Evolutionary conservation across 495 filamentous ascomycete species (phyloP), one percentile per base, ranked within the genome.

Genomic region (Xylaria flabelliformis): DNA sequence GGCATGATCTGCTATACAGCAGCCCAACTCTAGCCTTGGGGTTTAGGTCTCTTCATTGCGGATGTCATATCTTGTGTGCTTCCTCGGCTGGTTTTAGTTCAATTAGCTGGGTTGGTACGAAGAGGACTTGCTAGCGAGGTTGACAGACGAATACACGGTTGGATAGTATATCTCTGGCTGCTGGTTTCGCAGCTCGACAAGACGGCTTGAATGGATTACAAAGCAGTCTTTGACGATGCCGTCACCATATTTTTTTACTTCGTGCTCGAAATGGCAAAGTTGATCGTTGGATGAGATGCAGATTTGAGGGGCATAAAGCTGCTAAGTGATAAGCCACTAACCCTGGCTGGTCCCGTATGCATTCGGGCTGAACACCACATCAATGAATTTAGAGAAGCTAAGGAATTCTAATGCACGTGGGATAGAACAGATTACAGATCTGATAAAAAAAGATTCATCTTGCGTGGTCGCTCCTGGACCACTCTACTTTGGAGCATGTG

Each of bases 381-480:
- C 19, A 24, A 51, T 51, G 48, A 51, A 3, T 21, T 51, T 51
- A 10, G n/a, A 21, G 12, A 24, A 21, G n/a, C 24, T 12, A 42
- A 63, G n/a, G 36, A 19, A 32, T 50, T 24, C 62, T 64, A 50
- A 50, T 34, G 41, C 62, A 64, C 61, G 61, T 64, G 61, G 61
- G 55, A 8, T 59, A 4, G 15, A 61, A 34, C 10, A 13, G 17
- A 39, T 61, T 3, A 61, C 10, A 39, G 62, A 64, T 64, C 34
- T 42, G 41, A 34, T 64, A 48, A 19, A 44, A 19, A 24, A 63
- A 44, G 8, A 4, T 41, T 63, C 29, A 21, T 24, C 59, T 63
- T 44, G 36, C 17, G 19, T n/a, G 56, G 34, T n/a, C 29, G 21
- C 56, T 39, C 15, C 13, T 21, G 36, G 12, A 13, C 39, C 39